phyloP scores from a whole-genome alignment of 306 rosid genomes.

The Trichosanthes truncata region DNA sequence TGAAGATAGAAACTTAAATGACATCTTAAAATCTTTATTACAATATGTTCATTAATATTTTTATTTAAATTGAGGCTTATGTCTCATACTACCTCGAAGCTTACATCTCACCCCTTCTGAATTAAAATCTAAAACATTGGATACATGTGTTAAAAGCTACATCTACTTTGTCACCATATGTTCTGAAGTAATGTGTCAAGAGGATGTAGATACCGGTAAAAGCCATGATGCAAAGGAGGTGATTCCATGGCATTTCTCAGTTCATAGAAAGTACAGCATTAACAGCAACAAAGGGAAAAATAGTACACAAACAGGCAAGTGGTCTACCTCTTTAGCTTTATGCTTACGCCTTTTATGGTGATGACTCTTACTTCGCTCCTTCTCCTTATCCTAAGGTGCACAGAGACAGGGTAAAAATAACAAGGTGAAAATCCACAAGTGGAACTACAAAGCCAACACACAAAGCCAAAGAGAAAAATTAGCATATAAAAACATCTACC shows the following conservation, averaged over 20 bases:
- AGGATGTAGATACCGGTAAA: background rate
- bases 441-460: background rate
- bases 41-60: background rate
- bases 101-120: background rate
- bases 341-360: conserved; percentile 53
- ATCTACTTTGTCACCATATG: background rate
- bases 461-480: background rate
- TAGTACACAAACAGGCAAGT: conserved; percentile 12
- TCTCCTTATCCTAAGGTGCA: conserved; percentile 48
- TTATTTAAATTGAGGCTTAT: background rate
- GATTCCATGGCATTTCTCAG: background rate
- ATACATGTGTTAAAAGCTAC: background rate
- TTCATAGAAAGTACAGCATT: background rate
- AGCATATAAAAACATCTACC: conserved; percentile 27
- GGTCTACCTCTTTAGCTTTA: conserved; percentile 74
- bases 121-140: background rate
- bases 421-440: background rate
- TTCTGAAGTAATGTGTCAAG: background rate
- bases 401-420: background rate
- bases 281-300: background rate
- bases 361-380: conserved; percentile 57
- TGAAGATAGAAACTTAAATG: background rate
- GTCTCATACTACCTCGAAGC: background rate
- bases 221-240: background rate
- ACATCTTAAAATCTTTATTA: background rate